Conservation (phyloP, 768 basidiomycete species). For the Boletus rubescentipes region DNA sequence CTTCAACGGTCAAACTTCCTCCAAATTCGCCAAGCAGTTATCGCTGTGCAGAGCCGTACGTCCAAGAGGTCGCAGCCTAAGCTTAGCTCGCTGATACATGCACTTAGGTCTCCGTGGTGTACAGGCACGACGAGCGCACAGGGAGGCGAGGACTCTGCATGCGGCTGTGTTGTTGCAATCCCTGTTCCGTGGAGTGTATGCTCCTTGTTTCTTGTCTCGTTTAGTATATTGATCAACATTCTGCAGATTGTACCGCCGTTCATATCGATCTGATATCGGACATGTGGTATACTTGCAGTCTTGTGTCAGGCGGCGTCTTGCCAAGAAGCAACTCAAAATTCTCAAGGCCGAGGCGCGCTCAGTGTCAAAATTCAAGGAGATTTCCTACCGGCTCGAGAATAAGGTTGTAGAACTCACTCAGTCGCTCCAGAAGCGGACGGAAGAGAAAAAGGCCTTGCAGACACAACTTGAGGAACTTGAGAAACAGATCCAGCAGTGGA, state of each 20-base stretch:
- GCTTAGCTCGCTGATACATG: conserved; percentile 7
- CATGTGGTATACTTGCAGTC: conserved; percentile 87
- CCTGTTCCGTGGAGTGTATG: conserved; percentile 86
- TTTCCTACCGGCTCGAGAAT: conserved; percentile 96
- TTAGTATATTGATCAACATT: conserved; percentile 4
- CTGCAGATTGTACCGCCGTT: conserved; percentile 52
- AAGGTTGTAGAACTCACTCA: conserved; percentile 99
- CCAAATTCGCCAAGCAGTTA: conserved; percentile 57
- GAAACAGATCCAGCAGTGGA: conserved; percentile 83
- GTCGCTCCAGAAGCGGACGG: conserved; percentile 81
- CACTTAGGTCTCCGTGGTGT: conserved; percentile 69
- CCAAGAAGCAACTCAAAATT: conserved; percentile 78
- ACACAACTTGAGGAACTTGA: conserved; percentile 75
- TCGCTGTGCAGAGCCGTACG: conserved; percentile 85
- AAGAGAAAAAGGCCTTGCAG: conserved; percentile 87
- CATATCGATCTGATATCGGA: conserved; percentile 57
- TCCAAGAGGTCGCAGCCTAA: conserved; percentile 18
- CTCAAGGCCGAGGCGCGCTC: conserved; percentile 93
- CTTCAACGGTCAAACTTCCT: conserved; percentile 72
- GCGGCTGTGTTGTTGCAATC: conserved; percentile 80
- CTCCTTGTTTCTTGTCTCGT: conserved; percentile 26
- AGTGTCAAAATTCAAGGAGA: conserved; percentile 97
- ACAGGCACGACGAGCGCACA: conserved; percentile 61
- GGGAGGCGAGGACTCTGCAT: conserved; percentile 50
- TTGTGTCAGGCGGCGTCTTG: conserved; percentile 85